These are phyloP conservation scores for Coemansia sp. DNA, from an alignment of 192 early-diverging fungal genomes.

Conservation along the genomic window DNA sequence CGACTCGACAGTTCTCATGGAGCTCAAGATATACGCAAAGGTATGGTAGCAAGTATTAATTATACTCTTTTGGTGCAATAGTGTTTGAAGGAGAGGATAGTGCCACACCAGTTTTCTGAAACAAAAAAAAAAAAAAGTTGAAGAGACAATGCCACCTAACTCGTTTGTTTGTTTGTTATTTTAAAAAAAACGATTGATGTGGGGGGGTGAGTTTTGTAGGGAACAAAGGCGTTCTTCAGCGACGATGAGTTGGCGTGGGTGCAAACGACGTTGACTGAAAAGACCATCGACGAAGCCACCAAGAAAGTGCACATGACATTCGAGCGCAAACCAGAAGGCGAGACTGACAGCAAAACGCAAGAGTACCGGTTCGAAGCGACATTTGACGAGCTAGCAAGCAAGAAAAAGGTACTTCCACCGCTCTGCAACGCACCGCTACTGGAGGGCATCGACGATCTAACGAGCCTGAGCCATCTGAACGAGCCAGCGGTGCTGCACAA, in stretches of 20 bases:
- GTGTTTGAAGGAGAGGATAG: too few species aligned
- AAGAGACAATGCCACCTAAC: too few species aligned
- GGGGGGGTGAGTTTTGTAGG: too few species aligned
- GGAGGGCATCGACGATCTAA: constrained; percentile 88
- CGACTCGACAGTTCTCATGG: constrained; percentile 23
- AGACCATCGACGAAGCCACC: constrained; percentile 23
- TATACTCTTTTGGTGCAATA: too few species aligned
- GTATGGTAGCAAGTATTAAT: too few species aligned
- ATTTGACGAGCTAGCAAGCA: constrained; percentile 64
- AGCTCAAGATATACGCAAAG: constrained; percentile 50
- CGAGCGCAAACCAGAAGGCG: constrained; percentile 7
- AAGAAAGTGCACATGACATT: constrained; percentile 37
- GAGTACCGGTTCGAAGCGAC: constrained; percentile 65
- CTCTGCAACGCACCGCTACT: constrained; percentile 90
- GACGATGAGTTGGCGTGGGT: constrained; percentile 47
- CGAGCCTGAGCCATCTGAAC: constrained; percentile 93
- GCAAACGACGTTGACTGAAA: constrained; percentile 38
- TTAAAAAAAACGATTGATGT: too few species aligned
- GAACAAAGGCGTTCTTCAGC: constrained; percentile 40
- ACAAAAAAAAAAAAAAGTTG: too few species aligned
- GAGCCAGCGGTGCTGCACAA: constrained; percentile 94
- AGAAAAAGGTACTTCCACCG: constrained; percentile 76
- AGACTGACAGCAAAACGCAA: neutral
- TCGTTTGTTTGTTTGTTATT: neutral
- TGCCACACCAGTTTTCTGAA: too few species aligned